Base-by-base conservation (phyloP, 2,329 filamentous ascomycete genomes). In the Basipetospora chlamydospora region DNA sequence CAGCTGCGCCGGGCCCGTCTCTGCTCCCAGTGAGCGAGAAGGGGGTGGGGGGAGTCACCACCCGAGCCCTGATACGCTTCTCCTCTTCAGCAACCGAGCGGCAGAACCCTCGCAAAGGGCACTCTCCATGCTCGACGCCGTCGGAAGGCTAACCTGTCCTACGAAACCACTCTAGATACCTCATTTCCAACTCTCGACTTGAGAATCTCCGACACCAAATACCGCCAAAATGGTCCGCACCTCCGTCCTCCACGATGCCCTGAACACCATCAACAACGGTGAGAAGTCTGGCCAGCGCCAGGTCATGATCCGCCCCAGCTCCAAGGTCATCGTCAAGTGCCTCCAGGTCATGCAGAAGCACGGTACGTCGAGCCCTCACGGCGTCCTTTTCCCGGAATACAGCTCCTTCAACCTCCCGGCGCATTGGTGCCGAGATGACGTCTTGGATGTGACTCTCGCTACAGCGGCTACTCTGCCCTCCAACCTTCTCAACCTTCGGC, bases 301-400 rank as follows among this genome's bases (percentile, higher is more conserved):
- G 73, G 90, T 96, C 61, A 60, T 98, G 64, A 95, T 98, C 76
- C 80, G 87, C 58, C 90, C 92, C 55, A 82, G 77, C 65, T 96
- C 90, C 67, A 98, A 98, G 83, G 90, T 98, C 74, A 98, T 98
- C 58, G 71, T 92, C 74, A 96, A 96, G 78, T 98, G 96, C 80
- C 75, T 98, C 61, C 75, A 75, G 61, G 88, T 96, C 65, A 98
- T 98, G 90, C 90, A 98, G 74, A 85, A 83, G 67, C 90, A 98
- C 73, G 90, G 90, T 96, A 90, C 49, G 86, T 82, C 38, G 39
- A 37, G 26, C 25, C 34, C 37, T 33, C 3, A 30, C 29, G 30
- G 23, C 13, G 16, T 20, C 10, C 2, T 15, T 15, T n/a, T 23
- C 18, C 17, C 18, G 26, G n/a, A n/a, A n/a, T n/a, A n/a, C n/a